Evolutionary conservation across 352 stramenopile species (phyloP).

Genomic region (Pythium utonaiense): DNA sequence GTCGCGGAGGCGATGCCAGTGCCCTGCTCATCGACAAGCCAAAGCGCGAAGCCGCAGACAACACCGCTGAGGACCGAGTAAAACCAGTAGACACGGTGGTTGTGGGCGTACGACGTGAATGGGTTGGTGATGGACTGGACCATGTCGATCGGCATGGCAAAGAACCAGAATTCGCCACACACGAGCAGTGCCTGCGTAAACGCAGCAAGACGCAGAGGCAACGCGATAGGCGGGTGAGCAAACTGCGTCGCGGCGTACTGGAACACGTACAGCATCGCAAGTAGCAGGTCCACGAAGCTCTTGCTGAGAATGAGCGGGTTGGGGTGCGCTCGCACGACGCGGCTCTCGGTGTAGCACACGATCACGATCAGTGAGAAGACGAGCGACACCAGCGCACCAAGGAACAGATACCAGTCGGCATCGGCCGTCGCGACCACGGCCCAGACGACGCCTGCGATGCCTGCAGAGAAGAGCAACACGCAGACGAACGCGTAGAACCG

Average conservation of each 20-base stretch:
- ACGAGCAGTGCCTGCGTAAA: conserved; percentile 76
- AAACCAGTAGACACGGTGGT: conserved; percentile 82
- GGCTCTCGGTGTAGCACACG: conserved; percentile 58
- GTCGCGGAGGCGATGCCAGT: conserved; percentile 4
- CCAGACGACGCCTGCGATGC: conserved; percentile 17
- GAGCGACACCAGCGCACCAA: conserved; percentile 65
- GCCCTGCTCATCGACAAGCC: conserved; percentile 43
- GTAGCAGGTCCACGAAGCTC: conserved; percentile 72
- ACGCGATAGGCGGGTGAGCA: conserved; percentile 31
- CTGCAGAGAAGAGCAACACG: conserved; percentile 10
- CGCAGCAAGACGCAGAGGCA: conserved; percentile 63
- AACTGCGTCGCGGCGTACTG: conserved; percentile 77
- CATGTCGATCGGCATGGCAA: conserved; percentile 86
- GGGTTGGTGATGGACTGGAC: conserved; percentile 88
- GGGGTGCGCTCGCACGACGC: conserved; percentile 55
- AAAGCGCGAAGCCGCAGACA: conserved; percentile 63
- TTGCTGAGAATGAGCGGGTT: conserved; percentile 88
- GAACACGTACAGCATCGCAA: conserved; percentile 69
- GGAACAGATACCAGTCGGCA: conserved; percentile 48
- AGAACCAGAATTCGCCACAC: conserved; percentile 88
- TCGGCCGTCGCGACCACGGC: conserved; percentile 18
- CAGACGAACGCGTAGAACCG: conserved; percentile 5
- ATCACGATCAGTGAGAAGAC: conserved; percentile 75
- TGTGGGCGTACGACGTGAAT: conserved; percentile 85
- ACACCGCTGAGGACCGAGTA: conserved; percentile 73